Evolutionary conservation across 73 alveolate species (phyloP).

Genomic region (Paramecium sonneborni): DNA sequence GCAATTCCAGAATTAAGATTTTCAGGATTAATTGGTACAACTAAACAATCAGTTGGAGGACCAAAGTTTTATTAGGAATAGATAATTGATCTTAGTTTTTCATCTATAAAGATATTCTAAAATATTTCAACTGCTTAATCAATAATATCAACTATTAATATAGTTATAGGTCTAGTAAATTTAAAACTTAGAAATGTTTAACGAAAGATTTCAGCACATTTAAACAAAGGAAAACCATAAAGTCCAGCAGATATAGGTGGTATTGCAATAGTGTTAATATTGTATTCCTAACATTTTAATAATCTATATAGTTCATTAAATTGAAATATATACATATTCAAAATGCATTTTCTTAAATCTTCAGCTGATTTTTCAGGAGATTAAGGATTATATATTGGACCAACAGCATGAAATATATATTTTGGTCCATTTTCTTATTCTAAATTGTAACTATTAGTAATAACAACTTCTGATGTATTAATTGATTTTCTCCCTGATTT

Average conservation of each 20-base stretch:
- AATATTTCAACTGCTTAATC: not conserved
- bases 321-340: not conserved
- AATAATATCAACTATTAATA: not conserved
- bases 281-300: not conserved
- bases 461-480: not conserved
- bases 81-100: not conserved
- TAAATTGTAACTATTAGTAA: not conserved
- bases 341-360: not conserved
- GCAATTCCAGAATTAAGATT: not conserved
- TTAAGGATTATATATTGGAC: not conserved
- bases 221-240: slow-evolving; percentile 73
- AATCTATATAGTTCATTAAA: not conserved
- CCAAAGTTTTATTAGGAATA: not conserved
- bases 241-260: slow-evolving; percentile 82
- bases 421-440: not conserved
- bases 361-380: not conserved
- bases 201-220: slow-evolving; percentile 60
- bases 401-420: slow-evolving; percentile 31
- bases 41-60: slow-evolving; percentile 6
- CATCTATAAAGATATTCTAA: not conserved
- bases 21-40: not conserved
- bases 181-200: not conserved
- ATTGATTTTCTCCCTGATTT: not conserved
- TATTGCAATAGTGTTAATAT: slow-evolving; percentile 57
- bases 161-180: not conserved